A percentile compares a stretch with the other conserved stretches of the same genome.
Conservation (phyloP, 2,329 filamentous ascomycete genomes). For the Metarhizium brunneum region DNA sequence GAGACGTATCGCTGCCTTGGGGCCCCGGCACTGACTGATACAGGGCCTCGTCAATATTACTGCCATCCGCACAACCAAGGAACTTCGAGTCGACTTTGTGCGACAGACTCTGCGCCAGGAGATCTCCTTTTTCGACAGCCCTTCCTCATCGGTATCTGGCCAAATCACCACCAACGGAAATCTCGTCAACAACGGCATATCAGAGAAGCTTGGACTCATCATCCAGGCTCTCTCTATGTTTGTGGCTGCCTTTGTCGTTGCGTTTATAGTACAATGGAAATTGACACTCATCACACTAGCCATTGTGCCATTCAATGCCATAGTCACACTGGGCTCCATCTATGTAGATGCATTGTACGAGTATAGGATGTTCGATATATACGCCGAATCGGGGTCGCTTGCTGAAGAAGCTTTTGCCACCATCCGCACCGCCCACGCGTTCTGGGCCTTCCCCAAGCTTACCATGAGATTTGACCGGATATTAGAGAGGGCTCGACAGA, state of each 20-base stretch:
- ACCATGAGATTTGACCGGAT: slow-evolving; percentile 30
- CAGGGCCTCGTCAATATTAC: slow-evolving; percentile 27
- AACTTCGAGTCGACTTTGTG: slow-evolving; percentile 28
- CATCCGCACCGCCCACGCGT: slow-evolving; percentile 40
- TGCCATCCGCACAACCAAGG: slow-evolving; percentile 27
- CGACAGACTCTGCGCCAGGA: slow-evolving; percentile 37
- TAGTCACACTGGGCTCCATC: slow-evolving; percentile 29
- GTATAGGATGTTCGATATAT: slow-evolving; percentile 32
- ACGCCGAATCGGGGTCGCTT: slow-evolving; percentile 31
- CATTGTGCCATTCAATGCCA: slow-evolving; percentile 34
- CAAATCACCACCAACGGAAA: slow-evolving; percentile 40
- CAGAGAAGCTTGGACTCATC: slow-evolving; percentile 34
- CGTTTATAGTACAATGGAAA: slow-evolving; percentile 32
- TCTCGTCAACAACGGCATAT: slow-evolving; percentile 33
- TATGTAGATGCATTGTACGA: slow-evolving; percentile 32
- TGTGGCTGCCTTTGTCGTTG: slow-evolving; percentile 29
- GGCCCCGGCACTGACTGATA: neutral
- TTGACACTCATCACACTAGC: slow-evolving; percentile 33
- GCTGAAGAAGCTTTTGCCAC: slow-evolving; percentile 41
- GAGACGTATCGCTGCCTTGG: neutral
- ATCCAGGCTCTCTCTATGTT: slow-evolving; percentile 31
- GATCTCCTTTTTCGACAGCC: slow-evolving; percentile 44
- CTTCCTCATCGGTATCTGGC: slow-evolving; percentile 32
- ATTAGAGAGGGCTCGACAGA: slow-evolving; percentile 27
- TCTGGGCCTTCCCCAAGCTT: slow-evolving; percentile 37